Percentiles rank a stretch among this genome's conserved stretches.
These are phyloP conservation scores for Chytriomyces confervae DNA, from an alignment of 192 early-diverging fungal genomes.

Conservation along the genomic window DNA sequence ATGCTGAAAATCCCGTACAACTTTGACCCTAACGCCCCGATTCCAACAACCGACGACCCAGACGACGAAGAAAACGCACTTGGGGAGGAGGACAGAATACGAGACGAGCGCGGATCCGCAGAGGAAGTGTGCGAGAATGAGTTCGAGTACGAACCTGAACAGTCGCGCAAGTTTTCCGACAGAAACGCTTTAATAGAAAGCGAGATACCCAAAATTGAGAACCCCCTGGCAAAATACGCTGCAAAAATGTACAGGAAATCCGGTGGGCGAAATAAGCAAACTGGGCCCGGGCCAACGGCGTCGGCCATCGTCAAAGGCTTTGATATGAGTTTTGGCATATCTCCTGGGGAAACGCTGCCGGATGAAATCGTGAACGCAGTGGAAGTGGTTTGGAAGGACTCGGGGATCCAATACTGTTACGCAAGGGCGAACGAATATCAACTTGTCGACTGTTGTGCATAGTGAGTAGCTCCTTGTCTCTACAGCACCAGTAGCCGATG, in stretches of 20 bases:
- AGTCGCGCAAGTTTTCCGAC: constrained; percentile 5
- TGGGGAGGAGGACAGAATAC: constrained; percentile 44
- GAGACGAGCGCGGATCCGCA: constrained; percentile 12
- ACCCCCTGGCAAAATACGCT: constrained; percentile 26
- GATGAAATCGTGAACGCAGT: constrained; percentile 29
- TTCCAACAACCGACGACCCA: background rate
- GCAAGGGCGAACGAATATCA: constrained; percentile 49
- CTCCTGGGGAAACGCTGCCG: constrained; percentile 48
- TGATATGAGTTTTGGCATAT: constrained; percentile 49
- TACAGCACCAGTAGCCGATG: background rate
- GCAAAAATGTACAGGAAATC: constrained; percentile 14
- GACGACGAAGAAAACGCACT: constrained; percentile 20
- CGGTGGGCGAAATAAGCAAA: constrained; percentile 17
- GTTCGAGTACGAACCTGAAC: constrained; percentile 10
- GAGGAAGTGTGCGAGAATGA: constrained; percentile 1
- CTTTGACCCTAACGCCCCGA: constrained; percentile 1
- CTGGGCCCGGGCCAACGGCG: constrained; percentile 30
- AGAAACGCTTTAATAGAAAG: constrained; percentile 30
- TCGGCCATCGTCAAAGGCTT: constrained; percentile 42
- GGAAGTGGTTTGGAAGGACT: constrained; percentile 48
- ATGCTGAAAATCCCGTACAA: constrained; percentile 41
- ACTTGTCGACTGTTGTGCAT: constrained; percentile 52
- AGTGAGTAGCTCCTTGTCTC: constrained; percentile 37
- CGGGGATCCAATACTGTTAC: constrained; percentile 48
- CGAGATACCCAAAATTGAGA: constrained; percentile 87